Conservation (phyloP, 345 rosid species). For the Nephelium lappaceum region DNA sequence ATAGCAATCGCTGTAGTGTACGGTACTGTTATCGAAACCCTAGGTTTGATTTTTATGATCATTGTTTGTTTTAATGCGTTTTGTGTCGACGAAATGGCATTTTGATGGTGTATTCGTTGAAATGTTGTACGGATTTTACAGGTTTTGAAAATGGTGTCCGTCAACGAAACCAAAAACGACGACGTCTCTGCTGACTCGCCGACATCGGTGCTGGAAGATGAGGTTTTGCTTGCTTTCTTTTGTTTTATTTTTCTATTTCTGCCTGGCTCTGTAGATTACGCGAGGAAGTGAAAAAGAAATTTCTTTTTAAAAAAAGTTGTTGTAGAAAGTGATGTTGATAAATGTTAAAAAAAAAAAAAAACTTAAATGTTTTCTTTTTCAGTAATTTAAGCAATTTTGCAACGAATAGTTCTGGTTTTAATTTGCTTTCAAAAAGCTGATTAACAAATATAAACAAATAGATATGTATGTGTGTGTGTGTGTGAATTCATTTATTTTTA, state of each 20-base stretch:
- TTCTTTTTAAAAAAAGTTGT: not conserved
- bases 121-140: slow-evolving; percentile 15
- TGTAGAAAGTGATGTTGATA: slow-evolving; percentile 1
- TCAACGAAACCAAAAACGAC: slow-evolving; percentile 41
- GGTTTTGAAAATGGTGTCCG: slow-evolving; percentile 39
- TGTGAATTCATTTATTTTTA: not conserved
- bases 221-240: slow-evolving; percentile 39
- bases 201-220: slow-evolving; percentile 85
- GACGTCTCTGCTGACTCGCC: slow-evolving; percentile 70
- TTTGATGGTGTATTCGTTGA: not conserved
- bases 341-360: too few species aligned
- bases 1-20: not conserved
- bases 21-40: slow-evolving; percentile 2
- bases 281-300: not conserved
- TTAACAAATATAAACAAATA: not conserved
- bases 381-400: not conserved
- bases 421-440: not conserved
- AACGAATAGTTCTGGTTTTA: not conserved
- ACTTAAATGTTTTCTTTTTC: not conserved
- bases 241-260: not conserved
- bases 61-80: not conserved
- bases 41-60: slow-evolving; percentile 5
- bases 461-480: not conserved
- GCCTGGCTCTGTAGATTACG: not conserved
- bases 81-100: not conserved